These are phyloP conservation scores for Aureobasidium sp. DNA, from an alignment of 2,329 filamentous ascomycete species.

Conservation along the genomic window DNA sequence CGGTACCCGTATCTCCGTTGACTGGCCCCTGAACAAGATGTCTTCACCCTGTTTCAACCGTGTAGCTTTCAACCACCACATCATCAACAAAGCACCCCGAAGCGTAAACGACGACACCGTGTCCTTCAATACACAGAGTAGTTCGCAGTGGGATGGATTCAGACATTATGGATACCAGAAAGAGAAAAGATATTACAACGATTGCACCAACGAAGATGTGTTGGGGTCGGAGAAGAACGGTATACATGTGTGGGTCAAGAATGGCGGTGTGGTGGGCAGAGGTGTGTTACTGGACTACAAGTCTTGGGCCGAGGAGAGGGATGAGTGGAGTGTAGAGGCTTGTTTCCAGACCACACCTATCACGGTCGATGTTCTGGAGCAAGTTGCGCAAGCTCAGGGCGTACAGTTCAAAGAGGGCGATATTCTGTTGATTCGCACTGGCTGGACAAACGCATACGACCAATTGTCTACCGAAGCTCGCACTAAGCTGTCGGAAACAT, in stretches of 20 bases:
- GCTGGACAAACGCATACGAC: constrained; percentile 24
- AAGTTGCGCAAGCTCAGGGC: constrained; percentile 24
- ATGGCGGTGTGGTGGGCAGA: constrained; percentile 63
- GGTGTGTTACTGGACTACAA: constrained; percentile 62
- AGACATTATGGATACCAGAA: constrained; percentile 58
- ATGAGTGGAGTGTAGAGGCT: constrained; percentile 54
- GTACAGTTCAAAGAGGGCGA: constrained; percentile 27
- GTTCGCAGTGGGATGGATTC: constrained; percentile 53
- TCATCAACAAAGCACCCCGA: constrained; percentile 47
- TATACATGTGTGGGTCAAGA: constrained; percentile 53
- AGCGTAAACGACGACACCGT: constrained; percentile 47
- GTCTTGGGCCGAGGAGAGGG: constrained; percentile 50
- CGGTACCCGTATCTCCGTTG: constrained; percentile 62
- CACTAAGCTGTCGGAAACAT: constrained; percentile 4
- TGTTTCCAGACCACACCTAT: constrained; percentile 58
- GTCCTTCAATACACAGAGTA: constrained; percentile 18
- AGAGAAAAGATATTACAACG: constrained; percentile 26
- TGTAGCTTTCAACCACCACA: constrained; percentile 59
- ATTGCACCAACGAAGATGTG: constrained; percentile 29
- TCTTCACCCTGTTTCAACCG: constrained; percentile 49
- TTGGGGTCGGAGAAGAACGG: constrained; percentile 34
- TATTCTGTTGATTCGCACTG: constrained; percentile 23
- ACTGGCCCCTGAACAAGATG: constrained; percentile 59
- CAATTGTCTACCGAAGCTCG: neutral
- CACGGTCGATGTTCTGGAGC: constrained; percentile 46